Evolutionary conservation across 108 stramenopile genomes (phyloP).

Genomic region (Schizochytrium sp.): DNA sequence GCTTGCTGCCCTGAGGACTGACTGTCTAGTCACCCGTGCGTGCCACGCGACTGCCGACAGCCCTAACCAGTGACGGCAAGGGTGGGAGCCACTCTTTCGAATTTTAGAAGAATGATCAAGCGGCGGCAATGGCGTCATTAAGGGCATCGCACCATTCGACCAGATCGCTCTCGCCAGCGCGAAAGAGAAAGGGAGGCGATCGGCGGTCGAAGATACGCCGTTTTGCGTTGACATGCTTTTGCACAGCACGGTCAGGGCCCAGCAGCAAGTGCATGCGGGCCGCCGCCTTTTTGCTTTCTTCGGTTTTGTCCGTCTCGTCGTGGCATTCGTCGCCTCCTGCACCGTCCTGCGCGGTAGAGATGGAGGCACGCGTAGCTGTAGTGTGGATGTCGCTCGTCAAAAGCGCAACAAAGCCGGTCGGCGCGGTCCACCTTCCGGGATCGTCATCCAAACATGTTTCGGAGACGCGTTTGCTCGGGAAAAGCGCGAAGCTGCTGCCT

Average conservation of each 20-base stretch:
- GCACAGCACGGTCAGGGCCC: neutral
- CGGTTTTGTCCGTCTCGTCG: neutral
- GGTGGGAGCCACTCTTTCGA: too few relatives aligned
- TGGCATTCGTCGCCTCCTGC: neutral
- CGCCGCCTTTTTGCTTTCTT: neutral
- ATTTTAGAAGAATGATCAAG: too few relatives aligned
- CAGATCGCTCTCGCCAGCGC: neutral
- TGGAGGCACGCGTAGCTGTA: neutral
- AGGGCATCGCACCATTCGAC: neutral
- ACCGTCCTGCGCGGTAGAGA: neutral
- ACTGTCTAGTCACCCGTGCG: too few relatives aligned
- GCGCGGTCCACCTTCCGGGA: neutral
- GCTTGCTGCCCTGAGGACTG: too few relatives aligned
- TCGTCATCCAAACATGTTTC: neutral
- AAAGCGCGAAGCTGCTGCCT: neutral
- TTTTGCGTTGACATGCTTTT: neutral
- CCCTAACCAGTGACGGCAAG: too few relatives aligned
- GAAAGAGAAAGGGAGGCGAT: neutral
- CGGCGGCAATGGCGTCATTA: neutral
- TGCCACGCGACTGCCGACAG: too few relatives aligned
- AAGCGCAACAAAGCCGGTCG: neutral
- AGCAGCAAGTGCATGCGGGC: neutral
- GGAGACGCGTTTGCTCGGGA: neutral
- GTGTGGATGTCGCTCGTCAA: neutral
- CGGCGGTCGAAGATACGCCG: neutral